Conservation (phyloP, 2,329 filamentous ascomycete species). For the Lasiodiplodia theobromae region DNA sequence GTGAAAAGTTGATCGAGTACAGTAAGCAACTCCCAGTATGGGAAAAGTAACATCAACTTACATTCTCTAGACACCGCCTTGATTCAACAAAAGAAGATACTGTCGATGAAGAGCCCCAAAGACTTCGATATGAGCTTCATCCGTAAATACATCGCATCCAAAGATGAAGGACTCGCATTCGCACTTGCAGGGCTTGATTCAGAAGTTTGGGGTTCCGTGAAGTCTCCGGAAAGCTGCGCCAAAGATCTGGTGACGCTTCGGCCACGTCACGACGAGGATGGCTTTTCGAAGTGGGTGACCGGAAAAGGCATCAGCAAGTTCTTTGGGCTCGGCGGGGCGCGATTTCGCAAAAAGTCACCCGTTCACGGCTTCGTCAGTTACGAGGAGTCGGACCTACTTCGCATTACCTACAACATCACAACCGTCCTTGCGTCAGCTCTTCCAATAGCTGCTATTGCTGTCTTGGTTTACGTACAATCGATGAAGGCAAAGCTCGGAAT, state of each 20-base stretch:
- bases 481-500: slow-evolving; percentile 6
- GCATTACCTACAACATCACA: not conserved
- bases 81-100: slow-evolving; percentile 30
- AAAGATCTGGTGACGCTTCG: not conserved
- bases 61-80: slow-evolving; percentile 8
- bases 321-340: not conserved
- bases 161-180: slow-evolving; percentile 14
- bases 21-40: not conserved
- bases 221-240: not conserved
- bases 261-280: not conserved
- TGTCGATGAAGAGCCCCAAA: slow-evolving; percentile 23
- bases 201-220: not conserved
- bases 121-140: slow-evolving; percentile 29
- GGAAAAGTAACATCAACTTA: too few relatives aligned
- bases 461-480: slow-evolving; percentile 2
- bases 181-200: slow-evolving; percentile 4
- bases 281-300: not conserved
- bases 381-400: not conserved
- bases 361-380: not conserved
- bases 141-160: slow-evolving; percentile 29
- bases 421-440: slow-evolving; percentile 2
- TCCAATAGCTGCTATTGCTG: not conserved
- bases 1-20: slow-evolving; percentile 13
- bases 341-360: not conserved
- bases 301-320: not conserved